Base-by-base conservation (phyloP, 768 basidiomycete species). In the Strobilomyces echinocephalus region DNA sequence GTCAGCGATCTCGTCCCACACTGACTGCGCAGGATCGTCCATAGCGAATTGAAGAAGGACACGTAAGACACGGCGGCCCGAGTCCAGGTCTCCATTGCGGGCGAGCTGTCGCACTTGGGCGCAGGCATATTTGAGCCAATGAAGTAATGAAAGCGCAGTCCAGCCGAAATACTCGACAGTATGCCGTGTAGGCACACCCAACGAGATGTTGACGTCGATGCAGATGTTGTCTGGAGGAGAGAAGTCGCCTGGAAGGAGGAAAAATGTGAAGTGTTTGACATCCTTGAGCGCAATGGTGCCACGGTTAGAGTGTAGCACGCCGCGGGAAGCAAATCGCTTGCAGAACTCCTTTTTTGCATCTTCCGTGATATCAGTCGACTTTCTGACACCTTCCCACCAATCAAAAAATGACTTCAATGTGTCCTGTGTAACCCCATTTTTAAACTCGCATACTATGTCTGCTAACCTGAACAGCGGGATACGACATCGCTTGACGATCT, bases 41-140 rank as follows among this genome's bases (percentile, higher is more conserved):
- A 92, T 84, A 30, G 97, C 92, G 1, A 91, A 81, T 78, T 93
- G 95, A 14, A 71, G 58, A 0, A 87, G 71, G 1, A 83, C 85
- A 5, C 69, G 48, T 6, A 74, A 74, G 40, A 97, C 72, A 61
- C 93, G 83, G 52, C 79, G 76, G 34, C 83, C 80, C 0, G 68
- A 54, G 16, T 76, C 68, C 36, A 79, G 69, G 5, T 39, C 31
- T 30, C 16, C 35, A 12, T 18, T 35, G 5, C 9, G 3, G 4
- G 46, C n/a, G 3, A 7, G 26, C 16, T 8, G 36, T 31, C 2
- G 33, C 10, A 72, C 61, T 6, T 78, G 69, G 34, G 74, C 72
- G 34, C 79, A 75, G 34, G 95, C 71, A 68, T 85, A 77, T 10
- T 67, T 65, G 47, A 95, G 60, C 89, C 94, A 97, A 15, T 87